Evolutionary conservation across 2,329 filamentous ascomycete species (phyloP), one percentile per base, ranked within the genome.

Genomic region (Aaosphaeria pasadenensis): DNA sequence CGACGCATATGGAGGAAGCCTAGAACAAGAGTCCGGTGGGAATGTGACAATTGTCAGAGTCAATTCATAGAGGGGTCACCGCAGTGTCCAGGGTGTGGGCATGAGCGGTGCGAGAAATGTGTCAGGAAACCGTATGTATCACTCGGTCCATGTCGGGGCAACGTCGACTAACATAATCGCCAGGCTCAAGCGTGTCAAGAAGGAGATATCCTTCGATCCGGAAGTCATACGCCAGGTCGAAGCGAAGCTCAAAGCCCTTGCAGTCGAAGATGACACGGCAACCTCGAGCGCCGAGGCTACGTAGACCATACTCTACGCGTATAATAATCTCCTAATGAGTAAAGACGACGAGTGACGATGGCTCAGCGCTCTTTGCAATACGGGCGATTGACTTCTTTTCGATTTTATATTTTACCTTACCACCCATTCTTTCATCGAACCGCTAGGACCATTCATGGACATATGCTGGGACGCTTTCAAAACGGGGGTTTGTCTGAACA

Each of bases 11-110:
- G 71, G 63, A 66, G 71, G 42, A 76, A 74, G 59, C 72, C 74
- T 32, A 66, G 74, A 40, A 69, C 69, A 42, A 64, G 74, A 29
- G 67, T 77, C 5, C 68, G 74, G 4, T 77, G 73, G 65, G 71
- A 66, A 39, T 90, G 87, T 67, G 79, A 84, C 55, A 72, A 77
- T 45, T 91, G 87, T 72, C 76, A 77, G 61, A 76, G 77, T 13
- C 74, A 81, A 38, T 87, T 83, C 64, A 74, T 79, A 2, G 71
- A 77, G 4, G 73, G 82, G 39, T 78, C 78, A 5, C 75, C 75
- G 5, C 70, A 71, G 33, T 90, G 87, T 71, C 68, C 70, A 42
- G 78, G 77, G 11, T 90, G 87, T 60, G 74, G 76, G 1, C 80
- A 86, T 58, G 70, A 77, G 50, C 83, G 84, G 55, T 85, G 85